Evolutionary conservation across 2,329 filamentous ascomycete genomes (phyloP), one percentile per base, ranked within the genome.

Genomic region (Phialophora tarda): DNA sequence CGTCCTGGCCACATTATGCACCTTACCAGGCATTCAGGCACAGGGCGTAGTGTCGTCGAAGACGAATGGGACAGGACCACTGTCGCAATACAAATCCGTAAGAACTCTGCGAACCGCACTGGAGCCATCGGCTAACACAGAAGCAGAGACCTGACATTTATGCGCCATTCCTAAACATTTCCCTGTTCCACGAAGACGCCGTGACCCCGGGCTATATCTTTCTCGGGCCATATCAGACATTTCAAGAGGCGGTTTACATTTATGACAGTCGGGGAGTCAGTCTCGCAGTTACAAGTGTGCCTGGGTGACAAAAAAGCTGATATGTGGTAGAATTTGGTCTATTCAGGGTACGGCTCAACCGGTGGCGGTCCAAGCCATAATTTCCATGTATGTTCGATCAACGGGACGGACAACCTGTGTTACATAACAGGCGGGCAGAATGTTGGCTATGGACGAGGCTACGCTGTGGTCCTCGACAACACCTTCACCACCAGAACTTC

Each of bases 351-450:
- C 73, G 82, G 81, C 47, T 75, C 75, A 48, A 79, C 80, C 6
- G 82, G 82, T 12, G 81, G 82, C 3, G 81, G 80, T 41, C 82
- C 80, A 59, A 79, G 79, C 30, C 82, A 84, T 71, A 79, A 79
- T 61, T 78, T 82, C 66, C 80, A 82, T 65, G 80, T 82, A 23
- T 85, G 83, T 72, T 71, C 77, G 38, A 84, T 83, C 74, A 77
- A 81, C 26, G 81, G 80, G 8, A 75, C 75, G 61, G 78, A 82
- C 54, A 82, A 84, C 69, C 71, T 85, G 17, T 84, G 82, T 73
- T 84, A 81, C 73, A 84, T 83, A 72, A 79, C 83, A 59, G 82
- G 82, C 28, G 78, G 80, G 60, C 82, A 85, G 66, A 81, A 83
- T 64, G 81, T 81, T 62, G 82, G 82, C 24, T 85, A 84, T 61